Base-by-base conservation (phyloP, 1,284 basidiomycete species). In the Apiotrichum gracile region DNA sequence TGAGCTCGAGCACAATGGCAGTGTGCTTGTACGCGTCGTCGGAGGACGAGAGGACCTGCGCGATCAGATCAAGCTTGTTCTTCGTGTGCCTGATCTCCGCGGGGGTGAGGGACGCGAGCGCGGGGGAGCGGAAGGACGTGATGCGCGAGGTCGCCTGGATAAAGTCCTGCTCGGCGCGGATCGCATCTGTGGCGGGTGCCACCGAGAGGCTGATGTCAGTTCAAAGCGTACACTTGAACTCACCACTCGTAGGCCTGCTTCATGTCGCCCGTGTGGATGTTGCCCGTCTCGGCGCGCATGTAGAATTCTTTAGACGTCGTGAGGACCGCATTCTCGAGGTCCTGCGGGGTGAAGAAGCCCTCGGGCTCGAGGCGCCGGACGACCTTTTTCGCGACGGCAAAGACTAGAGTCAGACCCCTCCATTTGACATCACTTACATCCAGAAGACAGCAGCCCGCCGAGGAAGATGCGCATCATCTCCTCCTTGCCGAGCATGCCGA, bases 161-260 rank as follows among this genome's bases (percentile, higher is more conserved):
- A 72, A 96, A 96, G 58, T 91, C 86, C 54, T 85, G 86, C 70
- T 96, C 89, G 60, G 78, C 79, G 14, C 73, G 64, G 51, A 92
- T 80, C 0, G 78, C 78, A 10, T 83, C 80, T 0, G 89, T 85
- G 13, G 78, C 72, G 4, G 78, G 77, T 1, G 87, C 83, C 4
- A 94, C 87, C 40, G 83, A 77, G 49, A 96, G 78, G 63, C 92
- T 94, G 58, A 31, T n/a, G 41, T 45, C 19, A 33, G 9, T 17
- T 10, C 33, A n/a, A 5, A 27, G 22, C 27, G 17, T 21, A n/a
- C 4, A 46, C 13, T 5, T 5, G 14, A 16, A 68, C 81, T 68
- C 70, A 93, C 92, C 91, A 94, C 55, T 94, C 89, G 71, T 92
- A 92, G 1, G 92, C 92, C 37, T 91, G 78, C 73, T 91, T 93